Evolutionary conservation across 2,329 filamentous ascomycete species (phyloP).

Genomic region (Incumbomyces delicatus): DNA sequence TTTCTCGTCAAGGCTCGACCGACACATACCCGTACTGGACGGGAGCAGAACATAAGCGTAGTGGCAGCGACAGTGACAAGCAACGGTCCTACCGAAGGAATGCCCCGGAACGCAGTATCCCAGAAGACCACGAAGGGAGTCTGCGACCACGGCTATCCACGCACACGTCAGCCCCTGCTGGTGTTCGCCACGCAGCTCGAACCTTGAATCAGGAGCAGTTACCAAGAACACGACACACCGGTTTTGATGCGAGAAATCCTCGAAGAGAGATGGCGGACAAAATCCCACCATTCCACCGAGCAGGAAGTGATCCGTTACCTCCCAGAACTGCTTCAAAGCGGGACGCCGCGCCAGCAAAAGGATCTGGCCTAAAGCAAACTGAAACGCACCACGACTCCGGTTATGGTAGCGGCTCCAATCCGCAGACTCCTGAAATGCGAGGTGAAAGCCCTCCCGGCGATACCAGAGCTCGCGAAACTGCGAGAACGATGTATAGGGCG

Average conservation of each 20-base stretch:
- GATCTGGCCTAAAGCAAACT: slow-evolving; percentile 28
- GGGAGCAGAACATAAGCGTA: slow-evolving; percentile 10
- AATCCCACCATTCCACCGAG: slow-evolving; percentile 25
- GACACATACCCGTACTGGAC: slow-evolving; percentile 5
- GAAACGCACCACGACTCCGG: slow-evolving; percentile 32
- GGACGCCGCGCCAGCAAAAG: slow-evolving; percentile 22
- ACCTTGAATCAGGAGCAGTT: slow-evolving; percentile 12
- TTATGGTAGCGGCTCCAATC: slow-evolving; percentile 31
- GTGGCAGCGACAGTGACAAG: slow-evolving; percentile 20
- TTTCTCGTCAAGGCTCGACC: slow-evolving; percentile 2
- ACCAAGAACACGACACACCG: slow-evolving; percentile 23
- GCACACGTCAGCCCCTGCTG: slow-evolving; percentile 24
- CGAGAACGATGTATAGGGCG: slow-evolving; percentile 14
- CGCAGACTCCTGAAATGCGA: slow-evolving; percentile 33
- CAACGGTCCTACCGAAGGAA: slow-evolving; percentile 18
- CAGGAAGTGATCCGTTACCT: slow-evolving; percentile 24
- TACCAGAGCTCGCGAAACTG: slow-evolving; percentile 19
- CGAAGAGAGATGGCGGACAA: slow-evolving; percentile 18
- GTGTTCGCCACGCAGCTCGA: not conserved
- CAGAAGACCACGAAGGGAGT: slow-evolving; percentile 20
- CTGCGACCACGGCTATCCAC: slow-evolving; percentile 29
- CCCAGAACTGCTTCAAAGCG: slow-evolving; percentile 18
- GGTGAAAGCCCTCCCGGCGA: slow-evolving; percentile 25
- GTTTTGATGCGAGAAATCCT: not conserved
- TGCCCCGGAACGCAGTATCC: not conserved